Percentiles rank a stretch among this genome's conserved stretches.
Evolutionary conservation across 805 yeast species (phyloP).

Genomic region (Wickerhamiella occidentalis): DNA sequence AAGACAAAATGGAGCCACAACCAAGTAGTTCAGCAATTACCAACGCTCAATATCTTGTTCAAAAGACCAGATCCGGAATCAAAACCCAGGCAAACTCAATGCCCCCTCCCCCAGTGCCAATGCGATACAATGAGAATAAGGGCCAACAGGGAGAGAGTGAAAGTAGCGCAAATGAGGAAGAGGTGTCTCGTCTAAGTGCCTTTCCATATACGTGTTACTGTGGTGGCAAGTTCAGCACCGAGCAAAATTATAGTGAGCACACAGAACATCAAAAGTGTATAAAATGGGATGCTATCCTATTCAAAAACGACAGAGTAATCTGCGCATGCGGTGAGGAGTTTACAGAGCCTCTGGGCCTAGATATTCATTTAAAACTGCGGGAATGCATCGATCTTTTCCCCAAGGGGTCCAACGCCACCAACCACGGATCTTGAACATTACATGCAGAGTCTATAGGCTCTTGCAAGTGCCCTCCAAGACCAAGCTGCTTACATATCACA

Average conservation of each 20-base stretch:
- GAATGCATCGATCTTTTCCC: background rate
- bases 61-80: background rate
- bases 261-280: background rate
- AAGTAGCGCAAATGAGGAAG: background rate
- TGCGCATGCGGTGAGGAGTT: conserved; percentile 5
- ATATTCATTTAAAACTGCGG: background rate
- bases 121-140: background rate
- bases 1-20: background rate
- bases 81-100: background rate
- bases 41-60: background rate
- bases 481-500: conserved; percentile 5
- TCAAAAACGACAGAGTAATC: background rate
- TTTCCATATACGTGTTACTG: conserved; percentile 3
- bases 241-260: conserved; percentile 1
- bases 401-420: background rate
- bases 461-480: no score
- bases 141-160: background rate
- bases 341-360: background rate
- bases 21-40: background rate
- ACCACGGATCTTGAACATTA: no score
- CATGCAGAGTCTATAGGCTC: no score
- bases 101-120: background rate
- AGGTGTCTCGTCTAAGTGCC: background rate
- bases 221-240: background rate
- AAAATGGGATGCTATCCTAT: background rate